A percentile compares a stretch with the other conserved stretches of the same genome.
phyloP scores from a whole-genome alignment of 1,284 basidiomycete species.

The Amylostereum areolatum region DNA sequence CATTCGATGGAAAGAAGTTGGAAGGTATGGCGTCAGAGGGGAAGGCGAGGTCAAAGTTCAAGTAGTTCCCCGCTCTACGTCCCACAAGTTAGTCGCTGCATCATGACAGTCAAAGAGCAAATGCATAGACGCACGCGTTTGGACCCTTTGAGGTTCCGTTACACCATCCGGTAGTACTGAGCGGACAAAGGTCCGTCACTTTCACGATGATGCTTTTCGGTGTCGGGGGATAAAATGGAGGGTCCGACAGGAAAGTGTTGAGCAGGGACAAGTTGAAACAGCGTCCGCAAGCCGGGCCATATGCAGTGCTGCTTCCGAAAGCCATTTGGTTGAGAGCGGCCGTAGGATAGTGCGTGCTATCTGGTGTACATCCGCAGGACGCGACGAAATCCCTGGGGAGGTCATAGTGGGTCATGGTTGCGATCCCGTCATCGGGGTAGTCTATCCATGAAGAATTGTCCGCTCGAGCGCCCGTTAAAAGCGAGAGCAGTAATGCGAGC shows the following conservation, averaged over 20 bases:
- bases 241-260: slow-evolving; percentile 56
- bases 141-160: slow-evolving; percentile 51
- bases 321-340: slow-evolving; percentile 73
- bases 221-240: slow-evolving; percentile 63
- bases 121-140: slow-evolving; percentile 45
- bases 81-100: not conserved
- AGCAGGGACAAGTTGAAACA: slow-evolving; percentile 74
- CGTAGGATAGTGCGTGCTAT: slow-evolving; percentile 69
- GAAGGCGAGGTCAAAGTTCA: slow-evolving; percentile 76
- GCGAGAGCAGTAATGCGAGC: not conserved
- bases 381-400: slow-evolving; percentile 53
- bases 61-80: slow-evolving; percentile 51
- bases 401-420: slow-evolving; percentile 59
- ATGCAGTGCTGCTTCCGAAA: slow-evolving; percentile 67
- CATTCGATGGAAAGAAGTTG: slow-evolving; percentile 69
- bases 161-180: slow-evolving; percentile 58
- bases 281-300: slow-evolving; percentile 65
- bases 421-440: slow-evolving; percentile 47
- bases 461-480: not conserved
- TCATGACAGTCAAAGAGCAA: not conserved
- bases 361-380: slow-evolving; percentile 59
- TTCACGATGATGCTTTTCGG: slow-evolving; percentile 64
- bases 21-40: slow-evolving; percentile 65
- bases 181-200: slow-evolving; percentile 69
- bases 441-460: slow-evolving; percentile 45